A percentile compares a stretch with the other conserved stretches of the same genome.
Evolutionary conservation across 768 basidiomycete genomes (phyloP).

Genomic region (Tremella mesenterica): DNA sequence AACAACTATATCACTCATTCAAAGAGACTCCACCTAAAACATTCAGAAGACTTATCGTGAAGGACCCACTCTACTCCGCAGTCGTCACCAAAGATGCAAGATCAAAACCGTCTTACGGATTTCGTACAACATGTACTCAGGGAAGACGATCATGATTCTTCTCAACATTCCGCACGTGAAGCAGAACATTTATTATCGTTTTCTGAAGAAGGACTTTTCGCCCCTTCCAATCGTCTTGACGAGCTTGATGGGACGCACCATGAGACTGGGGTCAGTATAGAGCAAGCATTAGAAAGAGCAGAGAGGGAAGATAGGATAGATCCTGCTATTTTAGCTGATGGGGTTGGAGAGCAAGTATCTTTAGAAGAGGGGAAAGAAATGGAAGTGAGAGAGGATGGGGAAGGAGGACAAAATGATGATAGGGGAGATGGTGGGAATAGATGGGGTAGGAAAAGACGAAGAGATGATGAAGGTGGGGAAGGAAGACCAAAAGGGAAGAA

Average conservation of each 20-base stretch:
- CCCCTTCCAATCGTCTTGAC: background rate
- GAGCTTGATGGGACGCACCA: no score
- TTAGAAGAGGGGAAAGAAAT: background rate
- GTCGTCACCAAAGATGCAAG: background rate
- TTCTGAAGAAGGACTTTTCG: background rate
- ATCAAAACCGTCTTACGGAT: conserved; percentile 18
- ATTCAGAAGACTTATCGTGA: no score
- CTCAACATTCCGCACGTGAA: conserved; percentile 12
- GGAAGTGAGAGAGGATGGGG: background rate
- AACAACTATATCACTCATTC: no score
- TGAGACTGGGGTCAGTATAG: no score
- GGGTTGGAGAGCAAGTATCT: background rate
- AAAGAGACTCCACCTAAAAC: no score
- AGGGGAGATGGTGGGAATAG: background rate
- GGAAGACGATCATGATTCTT: conserved; percentile 8
- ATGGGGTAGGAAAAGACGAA: background rate
- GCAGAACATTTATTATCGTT: background rate
- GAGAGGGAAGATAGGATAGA: background rate
- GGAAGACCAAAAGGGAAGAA: conserved; percentile 22
- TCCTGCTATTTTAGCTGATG: background rate
- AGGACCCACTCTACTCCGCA: no score
- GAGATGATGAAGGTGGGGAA: background rate
- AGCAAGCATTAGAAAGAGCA: no score
- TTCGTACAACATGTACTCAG: conserved; percentile 28
- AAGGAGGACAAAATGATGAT: background rate